phyloP scores from a whole-genome alignment of 805 yeast genomes.

The Candida vartiovaarae region DNA sequence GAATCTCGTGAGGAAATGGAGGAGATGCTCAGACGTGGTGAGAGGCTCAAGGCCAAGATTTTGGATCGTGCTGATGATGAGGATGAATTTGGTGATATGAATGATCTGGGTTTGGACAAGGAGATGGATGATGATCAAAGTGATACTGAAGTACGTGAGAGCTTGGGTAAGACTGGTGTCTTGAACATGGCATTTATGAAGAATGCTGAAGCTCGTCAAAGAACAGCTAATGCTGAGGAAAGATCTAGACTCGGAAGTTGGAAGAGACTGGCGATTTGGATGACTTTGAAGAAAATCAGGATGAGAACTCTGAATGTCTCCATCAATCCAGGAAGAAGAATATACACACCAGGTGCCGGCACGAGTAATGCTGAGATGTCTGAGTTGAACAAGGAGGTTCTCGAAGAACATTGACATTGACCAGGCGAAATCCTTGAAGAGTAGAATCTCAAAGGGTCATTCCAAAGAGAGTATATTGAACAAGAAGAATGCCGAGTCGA shows the following conservation, averaged over 20 bases:
- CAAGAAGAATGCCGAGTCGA: conserved; percentile 4
- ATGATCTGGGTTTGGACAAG: conserved; percentile 43
- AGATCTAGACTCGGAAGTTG: conserved; percentile 44
- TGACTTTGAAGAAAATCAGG: conserved; percentile 30
- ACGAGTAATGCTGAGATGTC: conserved; percentile 26
- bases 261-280: conserved; percentile 39
- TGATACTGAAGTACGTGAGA: conserved; percentile 28
- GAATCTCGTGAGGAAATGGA: conserved; percentile 84
- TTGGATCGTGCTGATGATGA: conserved; percentile 45
- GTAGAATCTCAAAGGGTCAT: conserved; percentile 27
- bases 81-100: conserved; percentile 33
- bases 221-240: conserved; percentile 48
- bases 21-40: conserved; percentile 89
- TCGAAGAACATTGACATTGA: conserved; percentile 45
- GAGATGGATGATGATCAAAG: conserved; percentile 37
- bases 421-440: conserved; percentile 38
- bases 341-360: conserved; percentile 54
- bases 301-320: conserved; percentile 34
- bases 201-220: conserved; percentile 71
- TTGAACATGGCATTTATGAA: conserved; percentile 94
- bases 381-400: conserved; percentile 28
- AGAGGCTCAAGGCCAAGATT: conserved; percentile 63
- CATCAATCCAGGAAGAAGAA: conserved; percentile 72
- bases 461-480: not conserved
- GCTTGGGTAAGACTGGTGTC: conserved; percentile 79